These are phyloP conservation scores for Colletotrichum sp. DNA, from an alignment of 2,329 filamentous ascomycete genomes.

Conservation along the genomic window DNA sequence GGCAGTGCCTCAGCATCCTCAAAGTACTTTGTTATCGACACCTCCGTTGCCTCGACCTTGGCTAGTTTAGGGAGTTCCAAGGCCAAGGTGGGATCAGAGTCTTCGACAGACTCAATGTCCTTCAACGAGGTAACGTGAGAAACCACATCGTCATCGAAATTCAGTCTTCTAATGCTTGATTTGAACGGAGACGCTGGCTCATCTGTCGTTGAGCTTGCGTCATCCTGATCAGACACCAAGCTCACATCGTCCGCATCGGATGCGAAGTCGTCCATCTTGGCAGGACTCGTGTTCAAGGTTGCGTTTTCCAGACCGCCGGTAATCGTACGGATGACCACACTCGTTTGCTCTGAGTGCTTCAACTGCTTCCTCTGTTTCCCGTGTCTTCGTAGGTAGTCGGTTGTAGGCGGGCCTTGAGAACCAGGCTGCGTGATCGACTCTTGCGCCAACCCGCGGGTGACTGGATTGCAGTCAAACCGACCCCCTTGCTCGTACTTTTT, in stretches of 20 bases:
- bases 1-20: constrained; percentile 61
- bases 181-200: constrained; percentile 56
- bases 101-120: constrained; percentile 52
- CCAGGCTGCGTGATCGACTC: constrained; percentile 31
- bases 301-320: constrained; percentile 36
- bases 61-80: constrained; percentile 55
- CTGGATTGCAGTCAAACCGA: constrained; percentile 52
- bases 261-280: constrained; percentile 40
- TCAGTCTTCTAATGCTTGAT: constrained; percentile 46
- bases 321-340: constrained; percentile 41
- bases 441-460: constrained; percentile 29
- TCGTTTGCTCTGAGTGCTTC: constrained; percentile 27
- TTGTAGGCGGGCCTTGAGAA: constrained; percentile 44
- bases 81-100: constrained; percentile 50
- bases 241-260: constrained; percentile 57
- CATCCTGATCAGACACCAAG: constrained; percentile 60
- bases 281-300: constrained; percentile 41
- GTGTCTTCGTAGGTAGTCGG: constrained; percentile 54
- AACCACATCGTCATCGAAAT: constrained; percentile 56
- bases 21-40: constrained; percentile 60
- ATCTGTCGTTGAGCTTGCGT: constrained; percentile 54
- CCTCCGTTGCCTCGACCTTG: constrained; percentile 52
- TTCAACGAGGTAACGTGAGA: constrained; percentile 57
- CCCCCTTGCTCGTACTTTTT: constrained; percentile 65
- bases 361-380: constrained; percentile 43